Conservation (phyloP, 2,329 filamentous ascomycete genomes). For the Tolypocladium inflatum region DNA sequence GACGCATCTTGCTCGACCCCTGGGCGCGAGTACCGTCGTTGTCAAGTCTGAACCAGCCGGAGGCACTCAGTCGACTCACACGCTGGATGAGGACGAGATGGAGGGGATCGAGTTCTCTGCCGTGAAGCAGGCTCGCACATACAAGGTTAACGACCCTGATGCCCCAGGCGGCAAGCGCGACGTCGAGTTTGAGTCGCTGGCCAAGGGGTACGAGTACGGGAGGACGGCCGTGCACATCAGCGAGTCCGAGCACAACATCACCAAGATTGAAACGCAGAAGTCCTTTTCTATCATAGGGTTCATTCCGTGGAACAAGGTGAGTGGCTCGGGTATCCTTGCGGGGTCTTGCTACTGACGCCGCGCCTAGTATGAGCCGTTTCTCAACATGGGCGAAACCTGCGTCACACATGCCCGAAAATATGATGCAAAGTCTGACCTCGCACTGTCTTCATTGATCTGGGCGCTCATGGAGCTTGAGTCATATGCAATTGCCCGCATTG, state of each 20-base stretch:
- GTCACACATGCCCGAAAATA: conserved; percentile 67
- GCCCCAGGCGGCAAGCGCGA: conserved; percentile 73
- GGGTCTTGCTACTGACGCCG: not conserved
- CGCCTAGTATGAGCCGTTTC: conserved; percentile 65
- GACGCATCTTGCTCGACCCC: conserved; percentile 66
- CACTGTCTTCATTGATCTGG: conserved; percentile 81
- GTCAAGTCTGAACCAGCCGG: conserved; percentile 37
- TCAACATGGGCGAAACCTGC: conserved; percentile 74
- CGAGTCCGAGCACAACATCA: conserved; percentile 77
- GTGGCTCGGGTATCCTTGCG: conserved; percentile 4
- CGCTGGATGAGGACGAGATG: conserved; percentile 36
- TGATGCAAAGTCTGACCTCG: conserved; percentile 75
- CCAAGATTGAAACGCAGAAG: conserved; percentile 70
- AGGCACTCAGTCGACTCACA: conserved; percentile 40
- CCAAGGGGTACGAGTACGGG: conserved; percentile 92
- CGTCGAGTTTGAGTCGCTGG: conserved; percentile 71
- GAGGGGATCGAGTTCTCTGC: conserved; percentile 50
- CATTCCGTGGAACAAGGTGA: conserved; percentile 59
- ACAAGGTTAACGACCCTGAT: conserved; percentile 67
- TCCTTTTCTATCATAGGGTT: conserved; percentile 82
- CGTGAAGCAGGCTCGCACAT: conserved; percentile 70
- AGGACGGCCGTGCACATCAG: conserved; percentile 84
- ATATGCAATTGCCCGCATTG: conserved; percentile 78
- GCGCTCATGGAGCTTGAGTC: conserved; percentile 77
- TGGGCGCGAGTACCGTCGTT: conserved; percentile 70